These are phyloP conservation scores for Astrothelium subdiscretum DNA, from an alignment of 495 filamentous ascomycete species.

Conservation along the genomic window DNA sequence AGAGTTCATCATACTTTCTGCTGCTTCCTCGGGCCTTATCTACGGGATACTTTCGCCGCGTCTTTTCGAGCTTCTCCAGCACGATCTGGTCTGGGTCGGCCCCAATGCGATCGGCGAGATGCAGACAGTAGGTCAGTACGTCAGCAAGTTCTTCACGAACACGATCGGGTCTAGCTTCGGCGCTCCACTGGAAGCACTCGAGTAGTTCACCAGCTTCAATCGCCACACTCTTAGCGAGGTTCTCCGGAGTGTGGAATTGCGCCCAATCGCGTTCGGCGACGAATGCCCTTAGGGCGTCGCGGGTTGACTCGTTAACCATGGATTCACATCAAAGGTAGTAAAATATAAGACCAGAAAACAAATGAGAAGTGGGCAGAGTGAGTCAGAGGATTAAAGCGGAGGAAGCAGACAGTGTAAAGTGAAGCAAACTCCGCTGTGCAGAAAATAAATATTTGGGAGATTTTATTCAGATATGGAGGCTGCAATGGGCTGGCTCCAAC, in stretches of 20 bases:
- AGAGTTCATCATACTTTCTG: constrained; percentile 12
- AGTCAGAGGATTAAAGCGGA: neutral
- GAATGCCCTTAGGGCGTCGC: constrained; percentile 8
- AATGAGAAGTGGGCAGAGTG: neutral
- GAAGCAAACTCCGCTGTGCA: too few relatives aligned
- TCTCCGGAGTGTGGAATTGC: constrained; percentile 14
- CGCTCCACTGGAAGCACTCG: constrained; percentile 14
- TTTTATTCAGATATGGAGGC: too few relatives aligned
- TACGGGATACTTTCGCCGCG: constrained; percentile 14
- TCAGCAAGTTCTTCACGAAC: constrained; percentile 14
- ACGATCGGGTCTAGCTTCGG: constrained; percentile 9
- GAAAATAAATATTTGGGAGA: too few relatives aligned
- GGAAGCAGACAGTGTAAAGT: too few relatives aligned
- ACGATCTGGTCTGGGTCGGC: constrained; percentile 11
- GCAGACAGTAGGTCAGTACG: constrained; percentile 13
- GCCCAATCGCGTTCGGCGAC: constrained; percentile 15
- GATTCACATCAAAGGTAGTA: constrained; percentile 4
- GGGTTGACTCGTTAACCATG: constrained; percentile 5
- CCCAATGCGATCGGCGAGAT: constrained; percentile 11
- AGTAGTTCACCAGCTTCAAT: constrained; percentile 13
- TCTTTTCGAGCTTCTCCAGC: constrained; percentile 13
- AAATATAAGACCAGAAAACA: neutral
- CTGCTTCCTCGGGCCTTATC: constrained; percentile 11
- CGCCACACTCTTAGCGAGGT: constrained; percentile 12
- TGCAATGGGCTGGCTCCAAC: neutral